These are phyloP conservation scores for Fraxinus paxiana DNA, from an alignment of 305 asterid species.

Conservation along the genomic window DNA sequence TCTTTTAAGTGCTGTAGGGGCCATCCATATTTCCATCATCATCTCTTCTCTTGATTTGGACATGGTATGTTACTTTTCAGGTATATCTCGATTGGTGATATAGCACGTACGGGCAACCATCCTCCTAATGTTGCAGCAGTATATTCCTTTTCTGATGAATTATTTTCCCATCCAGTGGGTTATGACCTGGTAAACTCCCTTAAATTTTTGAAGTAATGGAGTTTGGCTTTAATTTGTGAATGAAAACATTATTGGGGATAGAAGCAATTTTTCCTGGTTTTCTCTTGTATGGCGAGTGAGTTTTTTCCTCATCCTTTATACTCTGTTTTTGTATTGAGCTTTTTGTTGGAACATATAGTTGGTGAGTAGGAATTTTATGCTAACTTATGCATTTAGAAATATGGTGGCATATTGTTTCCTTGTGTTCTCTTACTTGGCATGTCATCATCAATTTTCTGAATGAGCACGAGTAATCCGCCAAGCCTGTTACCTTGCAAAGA, in stretches of 20 bases:
- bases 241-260: not conserved
- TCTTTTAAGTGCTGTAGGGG: not conserved
- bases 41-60: conserved; percentile 13
- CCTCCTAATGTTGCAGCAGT: conserved; percentile 89
- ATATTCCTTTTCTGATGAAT: conserved; percentile 52
- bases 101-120: conserved; percentile 78
- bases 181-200: conserved; percentile 72
- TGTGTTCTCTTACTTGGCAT: not conserved
- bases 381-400: not conserved
- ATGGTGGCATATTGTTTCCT: not conserved
- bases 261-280: not conserved
- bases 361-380: not conserved
- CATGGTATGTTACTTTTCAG: conserved; percentile 34
- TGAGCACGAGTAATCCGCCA: not conserved
- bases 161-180: conserved; percentile 68
- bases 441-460: not conserved
- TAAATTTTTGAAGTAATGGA: not conserved
- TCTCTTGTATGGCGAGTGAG: not conserved
- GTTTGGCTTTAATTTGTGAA: not conserved
- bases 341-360: not conserved
- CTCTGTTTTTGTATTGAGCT: not conserved
- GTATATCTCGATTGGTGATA: conserved; percentile 83
- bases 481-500: not conserved
- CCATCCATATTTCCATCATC: conserved; percentile 1
- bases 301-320: not conserved